Percentiles rank a stretch among this genome's conserved stretches.
Evolutionary conservation across 768 basidiomycete genomes (phyloP).

Genomic region (Rhodosporidiobolus sp.): DNA sequence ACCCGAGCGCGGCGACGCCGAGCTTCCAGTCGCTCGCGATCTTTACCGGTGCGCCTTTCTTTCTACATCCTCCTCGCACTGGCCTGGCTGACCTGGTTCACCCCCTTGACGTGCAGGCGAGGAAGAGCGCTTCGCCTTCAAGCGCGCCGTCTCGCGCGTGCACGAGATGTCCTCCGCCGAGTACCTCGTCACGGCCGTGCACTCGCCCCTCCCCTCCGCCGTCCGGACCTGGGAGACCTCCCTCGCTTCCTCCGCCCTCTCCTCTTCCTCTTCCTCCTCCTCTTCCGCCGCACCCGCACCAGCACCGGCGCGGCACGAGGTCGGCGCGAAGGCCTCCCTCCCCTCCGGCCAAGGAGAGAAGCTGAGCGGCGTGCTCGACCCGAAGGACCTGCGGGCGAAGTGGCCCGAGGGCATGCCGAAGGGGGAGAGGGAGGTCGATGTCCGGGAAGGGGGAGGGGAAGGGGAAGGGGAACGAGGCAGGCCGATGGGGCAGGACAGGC

Average conservation of each 20-base stretch:
- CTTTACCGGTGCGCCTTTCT: slow-evolving; percentile 50
- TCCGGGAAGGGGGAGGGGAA: too few relatives aligned
- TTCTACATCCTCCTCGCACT: neutral
- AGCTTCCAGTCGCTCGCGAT: slow-evolving; percentile 58
- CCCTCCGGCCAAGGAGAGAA: slow-evolving; percentile 6
- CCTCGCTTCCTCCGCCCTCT: neutral
- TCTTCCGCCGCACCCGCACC: neutral
- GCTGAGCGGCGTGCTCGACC: slow-evolving; percentile 33
- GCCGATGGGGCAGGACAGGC: neutral
- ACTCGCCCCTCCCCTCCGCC: slow-evolving; percentile 35
- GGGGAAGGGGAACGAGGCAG: too few relatives aligned
- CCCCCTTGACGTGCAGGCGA: slow-evolving; percentile 47
- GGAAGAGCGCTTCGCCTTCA: slow-evolving; percentile 64
- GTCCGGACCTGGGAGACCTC: slow-evolving; percentile 40
- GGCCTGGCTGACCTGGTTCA: too few relatives aligned
- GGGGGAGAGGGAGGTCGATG: slow-evolving; percentile 21
- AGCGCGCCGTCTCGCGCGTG: slow-evolving; percentile 61
- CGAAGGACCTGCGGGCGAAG: slow-evolving; percentile 7
- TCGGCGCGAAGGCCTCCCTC: slow-evolving; percentile 12
- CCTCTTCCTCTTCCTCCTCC: neutral
- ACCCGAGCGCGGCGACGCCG: slow-evolving; percentile 46
- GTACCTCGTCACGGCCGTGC: slow-evolving; percentile 38
- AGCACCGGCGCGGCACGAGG: neutral
- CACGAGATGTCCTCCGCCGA: slow-evolving; percentile 57
- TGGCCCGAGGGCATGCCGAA: slow-evolving; percentile 21